These are phyloP conservation scores for Salix koriyanagi DNA, from an alignment of 345 rosid genomes.

Conservation along the genomic window DNA sequence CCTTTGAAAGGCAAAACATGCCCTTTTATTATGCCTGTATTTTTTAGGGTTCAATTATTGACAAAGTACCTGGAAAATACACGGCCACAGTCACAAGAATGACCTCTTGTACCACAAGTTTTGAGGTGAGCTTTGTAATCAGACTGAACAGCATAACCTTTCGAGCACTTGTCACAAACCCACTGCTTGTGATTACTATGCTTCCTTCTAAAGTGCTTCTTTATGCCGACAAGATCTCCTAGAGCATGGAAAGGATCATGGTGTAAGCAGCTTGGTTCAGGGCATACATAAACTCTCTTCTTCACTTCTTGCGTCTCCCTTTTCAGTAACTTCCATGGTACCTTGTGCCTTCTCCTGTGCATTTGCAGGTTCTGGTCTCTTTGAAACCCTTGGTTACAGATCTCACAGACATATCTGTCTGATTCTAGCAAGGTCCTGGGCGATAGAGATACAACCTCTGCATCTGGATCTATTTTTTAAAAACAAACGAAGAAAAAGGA, in stretches of 20 bases:
- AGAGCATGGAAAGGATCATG: slow-evolving; percentile 81
- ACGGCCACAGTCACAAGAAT: slow-evolving; percentile 88
- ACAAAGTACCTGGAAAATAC: slow-evolving; percentile 69
- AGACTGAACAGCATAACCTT: slow-evolving; percentile 84
- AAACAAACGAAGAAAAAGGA: background rate
- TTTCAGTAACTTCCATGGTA: slow-evolving; percentile 80
- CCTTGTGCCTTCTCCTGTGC: slow-evolving; percentile 82
- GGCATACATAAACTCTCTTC: slow-evolving; percentile 77
- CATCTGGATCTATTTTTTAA: slow-evolving; percentile 62
- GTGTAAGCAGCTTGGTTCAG: slow-evolving; percentile 73
- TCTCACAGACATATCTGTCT: slow-evolving; percentile 78
- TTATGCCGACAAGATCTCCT: slow-evolving; percentile 83
- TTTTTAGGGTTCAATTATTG: slow-evolving; percentile 12
- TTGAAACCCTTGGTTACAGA: slow-evolving; percentile 88
- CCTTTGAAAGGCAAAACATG: background rate
- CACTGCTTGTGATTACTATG: slow-evolving; percentile 79
- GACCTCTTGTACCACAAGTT: slow-evolving; percentile 85
- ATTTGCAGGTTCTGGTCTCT: slow-evolving; percentile 86
- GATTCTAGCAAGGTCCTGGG: slow-evolving; percentile 73
- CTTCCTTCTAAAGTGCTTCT: slow-evolving; percentile 72
- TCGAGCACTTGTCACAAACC: slow-evolving; percentile 74
- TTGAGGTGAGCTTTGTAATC: slow-evolving; percentile 88
- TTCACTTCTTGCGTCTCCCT: slow-evolving; percentile 63
- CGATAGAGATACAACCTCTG: slow-evolving; percentile 76
- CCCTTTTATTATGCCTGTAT: background rate